Evolutionary conservation across 345 rosid genomes (phyloP), one percentile per base, ranked within the genome.

Genomic region (Eucalyptus erythrocorys): DNA sequence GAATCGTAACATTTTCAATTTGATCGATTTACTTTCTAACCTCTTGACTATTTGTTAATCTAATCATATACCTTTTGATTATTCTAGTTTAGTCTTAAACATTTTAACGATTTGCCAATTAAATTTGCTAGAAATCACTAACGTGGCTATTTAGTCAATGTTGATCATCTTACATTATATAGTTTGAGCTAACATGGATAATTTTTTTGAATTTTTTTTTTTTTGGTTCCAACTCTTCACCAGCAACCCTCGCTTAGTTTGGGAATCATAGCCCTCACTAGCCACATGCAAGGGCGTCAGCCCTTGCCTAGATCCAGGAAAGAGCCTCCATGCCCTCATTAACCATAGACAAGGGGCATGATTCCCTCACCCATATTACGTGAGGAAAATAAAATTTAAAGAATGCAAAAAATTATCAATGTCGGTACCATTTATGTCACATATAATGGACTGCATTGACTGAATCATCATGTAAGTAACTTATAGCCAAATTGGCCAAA

Each of bases 201-300:
- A 51, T 7, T 19, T 51, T 6, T 51, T 1, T 3, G 3, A 21
- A 19, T 8, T 8, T 53, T 13, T 4, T 1, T 55, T 55, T 22
- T 24, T 55, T 22, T 50, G 7, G 11, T 55, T 55, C 30, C 61
- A 55, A 24, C 61, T 55, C 13, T 24, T 24, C 13, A 24, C 30
- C 1, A 8, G 0, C 0, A 0, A 55, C 30, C 61, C 61, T 55
- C 0, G 0, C 30, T 55, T 55, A 24, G 30, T 55, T 10, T 55
- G 3, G 61, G 6, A 55, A 55, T 4, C 13, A 24, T 21, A 24
- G 30, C 30, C 61, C 30, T 55, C 12, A 55, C 30, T 3, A 24
- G 6, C 30, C 61, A 55, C 27, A 24, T 22, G 61, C 61, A 22
- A 55, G 61, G 27, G 27, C 2, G 0, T 22, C 1, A 8, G 0